Base-by-base conservation (phyloP, 2,329 filamentous ascomycete species). In the Neoarthrinium moseri region DNA sequence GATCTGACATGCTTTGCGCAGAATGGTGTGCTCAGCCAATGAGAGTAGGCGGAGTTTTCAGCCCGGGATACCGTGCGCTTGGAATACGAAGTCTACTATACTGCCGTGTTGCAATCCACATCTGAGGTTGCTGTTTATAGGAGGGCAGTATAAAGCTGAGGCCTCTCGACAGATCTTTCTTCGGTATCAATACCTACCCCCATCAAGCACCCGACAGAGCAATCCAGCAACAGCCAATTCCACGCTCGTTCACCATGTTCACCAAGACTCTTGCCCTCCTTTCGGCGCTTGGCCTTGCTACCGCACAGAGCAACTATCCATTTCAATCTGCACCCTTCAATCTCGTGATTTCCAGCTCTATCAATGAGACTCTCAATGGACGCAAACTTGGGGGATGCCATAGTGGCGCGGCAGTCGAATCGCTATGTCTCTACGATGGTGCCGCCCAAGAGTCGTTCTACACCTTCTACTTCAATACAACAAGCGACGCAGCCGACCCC, bases 321-420 rank as follows among this genome's bases (percentile, higher is more conserved):
- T 49, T 51, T 48, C 51, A 53, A 30, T 51, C 54, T 13, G 52
- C 50, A 12, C 52, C 54, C 7, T 55, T 55, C 49, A 52, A 51
- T 38, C 51, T 56, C 20, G 51, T 56, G 17, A 42, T 55, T 15
- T 46, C 41, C n/a, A 55, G 51, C 43, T 32, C 38, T 12, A 51
- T 49, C 48, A 50, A 44, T 36, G 18, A 15, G 17, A 55, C 48
- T 2, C 43, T 56, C 4, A 44, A 54, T 37, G 53, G 53, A 20
- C 22, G 36, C 6, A 53, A 54, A 38, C 50, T 56, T 12, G 22
- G 44, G 2, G 53, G 48, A 5, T 56, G 53, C 40, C 53, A 56
- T 44, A 40, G 48, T 1, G 53, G 53, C 2, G 52, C 53, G 5
- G 46, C 43, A 8, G 43, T 54, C 7, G 53, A 56, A 27, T 49